phyloP scores from a whole-genome alignment of 352 stramenopile genomes.

The Phytophthora multivora region DNA sequence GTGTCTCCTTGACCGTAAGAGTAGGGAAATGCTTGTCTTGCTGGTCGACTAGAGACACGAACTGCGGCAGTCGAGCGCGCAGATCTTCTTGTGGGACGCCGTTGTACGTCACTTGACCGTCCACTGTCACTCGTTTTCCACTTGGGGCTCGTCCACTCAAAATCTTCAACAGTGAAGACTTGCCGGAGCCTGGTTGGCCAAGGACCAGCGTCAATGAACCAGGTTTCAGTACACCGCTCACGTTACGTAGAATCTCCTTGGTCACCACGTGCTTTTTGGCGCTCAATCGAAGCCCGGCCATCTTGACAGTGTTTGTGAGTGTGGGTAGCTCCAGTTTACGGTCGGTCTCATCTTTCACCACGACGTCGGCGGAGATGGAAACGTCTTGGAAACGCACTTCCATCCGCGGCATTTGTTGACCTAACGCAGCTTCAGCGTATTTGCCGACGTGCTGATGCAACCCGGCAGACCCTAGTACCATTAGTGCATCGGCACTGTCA shows the following conservation, averaged over 20 bases:
- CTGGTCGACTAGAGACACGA: slow-evolving; percentile 44
- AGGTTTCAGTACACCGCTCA: slow-evolving; percentile 33
- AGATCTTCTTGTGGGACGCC: neutral
- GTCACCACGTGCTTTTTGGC: slow-evolving; percentile 42
- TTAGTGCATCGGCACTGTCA: slow-evolving; percentile 8
- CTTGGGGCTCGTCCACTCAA: slow-evolving; percentile 6
- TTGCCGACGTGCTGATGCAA: slow-evolving; percentile 29
- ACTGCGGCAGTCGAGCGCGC: slow-evolving; percentile 30
- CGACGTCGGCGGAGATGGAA: slow-evolving; percentile 32
- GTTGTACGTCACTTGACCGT: slow-evolving; percentile 13
- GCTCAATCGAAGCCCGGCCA: slow-evolving; percentile 9
- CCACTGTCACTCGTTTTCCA: neutral
- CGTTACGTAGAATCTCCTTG: slow-evolving; percentile 49
- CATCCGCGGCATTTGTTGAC: slow-evolving; percentile 28
- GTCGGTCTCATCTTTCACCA: slow-evolving; percentile 20
- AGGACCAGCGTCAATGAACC: slow-evolving; percentile 22
- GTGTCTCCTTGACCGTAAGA: slow-evolving; percentile 58
- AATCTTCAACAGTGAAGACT: slow-evolving; percentile 20
- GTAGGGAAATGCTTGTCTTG: slow-evolving; percentile 53
- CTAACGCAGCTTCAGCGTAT: slow-evolving; percentile 16
- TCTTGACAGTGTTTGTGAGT: slow-evolving; percentile 25
- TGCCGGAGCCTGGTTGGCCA: slow-evolving; percentile 20
- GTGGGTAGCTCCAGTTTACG: slow-evolving; percentile 26
- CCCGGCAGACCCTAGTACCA: slow-evolving; percentile 7
- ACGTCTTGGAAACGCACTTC: slow-evolving; percentile 43